Conservation (phyloP, 345 rosid genomes). For the Salix purpurea region DNA sequence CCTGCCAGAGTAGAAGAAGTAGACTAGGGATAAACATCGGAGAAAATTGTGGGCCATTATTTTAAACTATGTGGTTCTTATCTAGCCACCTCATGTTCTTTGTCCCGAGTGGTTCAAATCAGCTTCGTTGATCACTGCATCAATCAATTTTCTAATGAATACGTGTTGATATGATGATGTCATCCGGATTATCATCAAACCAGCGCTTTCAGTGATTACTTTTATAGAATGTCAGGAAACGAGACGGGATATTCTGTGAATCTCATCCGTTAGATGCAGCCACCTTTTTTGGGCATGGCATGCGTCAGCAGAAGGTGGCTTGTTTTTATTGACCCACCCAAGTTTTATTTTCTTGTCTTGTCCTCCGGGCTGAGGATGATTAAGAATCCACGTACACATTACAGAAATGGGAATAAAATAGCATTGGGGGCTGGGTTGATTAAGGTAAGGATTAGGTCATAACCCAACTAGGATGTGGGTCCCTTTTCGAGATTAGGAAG, state of each 20-base stretch:
- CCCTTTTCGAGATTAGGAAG: not conserved
- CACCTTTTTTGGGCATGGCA: not conserved
- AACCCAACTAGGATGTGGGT: not conserved
- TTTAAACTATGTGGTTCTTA: slow-evolving; percentile 21
- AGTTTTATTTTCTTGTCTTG: not conserved
- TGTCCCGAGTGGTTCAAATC: slow-evolving; percentile 13
- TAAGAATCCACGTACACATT: not conserved
- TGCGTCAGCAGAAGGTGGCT: not conserved
- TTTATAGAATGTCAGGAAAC: not conserved
- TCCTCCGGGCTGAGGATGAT: not conserved
- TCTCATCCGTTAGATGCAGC: not conserved
- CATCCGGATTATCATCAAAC: not conserved
- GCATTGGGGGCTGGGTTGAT: not conserved
- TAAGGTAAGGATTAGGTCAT: not conserved
- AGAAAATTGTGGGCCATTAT: not conserved
- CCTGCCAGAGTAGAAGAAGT: not conserved
- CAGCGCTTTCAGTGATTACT: not conserved
- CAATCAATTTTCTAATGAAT: not conserved
- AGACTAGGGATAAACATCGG: slow-evolving; percentile 24
- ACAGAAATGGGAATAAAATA: not conserved
- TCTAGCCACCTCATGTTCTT: slow-evolving; percentile 36
- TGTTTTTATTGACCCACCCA: not conserved
- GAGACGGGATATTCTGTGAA: not conserved
- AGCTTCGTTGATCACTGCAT: not conserved
- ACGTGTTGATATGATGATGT: not conserved